Conservation (phyloP, 768 basidiomycete species). For the Mycena olivaceomarginata region DNA sequence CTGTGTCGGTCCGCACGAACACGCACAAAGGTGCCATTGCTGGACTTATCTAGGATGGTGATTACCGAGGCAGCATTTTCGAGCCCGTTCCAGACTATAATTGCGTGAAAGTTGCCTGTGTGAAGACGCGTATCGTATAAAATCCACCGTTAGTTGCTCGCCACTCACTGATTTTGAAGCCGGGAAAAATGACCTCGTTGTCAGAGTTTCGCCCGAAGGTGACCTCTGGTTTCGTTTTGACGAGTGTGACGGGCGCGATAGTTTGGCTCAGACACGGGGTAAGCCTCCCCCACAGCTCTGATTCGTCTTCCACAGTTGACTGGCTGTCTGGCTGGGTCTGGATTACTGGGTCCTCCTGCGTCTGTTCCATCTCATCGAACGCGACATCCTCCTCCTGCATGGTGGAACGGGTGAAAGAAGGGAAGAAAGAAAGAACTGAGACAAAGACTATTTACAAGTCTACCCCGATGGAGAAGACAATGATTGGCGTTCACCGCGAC, state of each 20-base stretch:
- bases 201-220: conserved; percentile 72
- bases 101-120: conserved; percentile 76
- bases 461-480: conserved; percentile 27
- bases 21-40: conserved; percentile 83
- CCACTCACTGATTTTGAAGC: conserved; percentile 84
- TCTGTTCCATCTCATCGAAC: not conserved
- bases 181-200: conserved; percentile 76
- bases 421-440: conserved; percentile 12
- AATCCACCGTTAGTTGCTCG: not conserved
- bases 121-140: conserved; percentile 12
- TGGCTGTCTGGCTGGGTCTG: conserved; percentile 21
- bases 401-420: not conserved
- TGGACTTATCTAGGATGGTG: conserved; percentile 74
- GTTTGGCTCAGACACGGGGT: conserved; percentile 72
- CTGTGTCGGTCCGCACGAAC: not conserved
- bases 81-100: conserved; percentile 75
- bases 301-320: not conserved
- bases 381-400: conserved; percentile 16
- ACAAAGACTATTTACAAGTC: conserved; percentile 26
- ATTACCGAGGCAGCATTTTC: conserved; percentile 64
- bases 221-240: conserved; percentile 69
- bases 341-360: conserved; percentile 11
- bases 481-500: conserved; percentile 6
- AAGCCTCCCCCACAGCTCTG: conserved; percentile 82
- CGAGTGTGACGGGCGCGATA: conserved; percentile 77